Conservation (phyloP, 192 early-diverging fungal species). For the Coemansia interrupta region DNA sequence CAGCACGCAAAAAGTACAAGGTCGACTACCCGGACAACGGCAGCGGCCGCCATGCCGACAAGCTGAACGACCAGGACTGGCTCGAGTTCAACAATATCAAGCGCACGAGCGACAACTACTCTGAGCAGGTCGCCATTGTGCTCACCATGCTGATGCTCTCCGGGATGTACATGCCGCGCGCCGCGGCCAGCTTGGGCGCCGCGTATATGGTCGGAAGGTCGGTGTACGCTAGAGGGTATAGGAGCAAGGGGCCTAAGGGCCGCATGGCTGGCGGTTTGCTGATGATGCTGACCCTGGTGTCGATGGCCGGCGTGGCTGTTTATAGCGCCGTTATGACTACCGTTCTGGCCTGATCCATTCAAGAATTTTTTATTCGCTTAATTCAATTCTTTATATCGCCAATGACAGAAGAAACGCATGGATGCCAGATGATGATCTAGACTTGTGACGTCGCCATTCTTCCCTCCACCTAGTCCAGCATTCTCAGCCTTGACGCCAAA, state of each 20-base stretch:
- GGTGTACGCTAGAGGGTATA: slow-evolving; percentile 36
- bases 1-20: slow-evolving; percentile 49
- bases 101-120: slow-evolving; percentile 53
- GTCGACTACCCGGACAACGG: slow-evolving; percentile 52
- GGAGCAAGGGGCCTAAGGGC: slow-evolving; percentile 18
- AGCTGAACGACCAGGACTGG: slow-evolving; percentile 54
- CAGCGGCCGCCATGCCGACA: slow-evolving; percentile 42
- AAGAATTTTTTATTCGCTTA: neutral
- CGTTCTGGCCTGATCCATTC: slow-evolving; percentile 18
- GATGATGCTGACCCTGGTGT: slow-evolving; percentile 14
- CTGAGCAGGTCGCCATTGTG: slow-evolving; percentile 34
- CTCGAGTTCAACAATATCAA: slow-evolving; percentile 51
- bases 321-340: slow-evolving; percentile 24
- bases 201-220: slow-evolving; percentile 36
- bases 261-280: slow-evolving; percentile 31
- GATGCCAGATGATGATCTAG: neutral
- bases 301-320: slow-evolving; percentile 17
- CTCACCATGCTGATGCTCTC: slow-evolving; percentile 29
- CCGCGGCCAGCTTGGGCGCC: slow-evolving; percentile 29
- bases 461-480: too few species aligned
- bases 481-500: too few species aligned
- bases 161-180: slow-evolving; percentile 45
- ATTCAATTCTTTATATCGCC: too few species aligned
- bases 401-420: too few species aligned
- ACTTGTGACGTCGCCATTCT: too few species aligned